Evolutionary conservation across 2,329 filamentous ascomycete genomes (phyloP).

Genomic region (Hymenoscyphus salicellus): DNA sequence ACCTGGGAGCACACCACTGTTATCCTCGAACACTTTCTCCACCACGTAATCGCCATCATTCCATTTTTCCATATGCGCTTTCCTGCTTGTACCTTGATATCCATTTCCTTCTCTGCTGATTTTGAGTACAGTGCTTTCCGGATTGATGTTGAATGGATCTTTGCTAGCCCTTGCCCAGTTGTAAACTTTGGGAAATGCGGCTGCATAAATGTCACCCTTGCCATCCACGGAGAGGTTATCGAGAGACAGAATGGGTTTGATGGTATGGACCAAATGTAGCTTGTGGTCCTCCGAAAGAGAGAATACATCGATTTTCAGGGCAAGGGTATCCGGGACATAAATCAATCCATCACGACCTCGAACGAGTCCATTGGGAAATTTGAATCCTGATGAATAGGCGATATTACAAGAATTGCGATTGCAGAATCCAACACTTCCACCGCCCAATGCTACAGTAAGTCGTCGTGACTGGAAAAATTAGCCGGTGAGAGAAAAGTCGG

Average conservation of each 20-base stretch:
- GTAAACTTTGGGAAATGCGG: conserved; percentile 33
- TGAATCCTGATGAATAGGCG: conserved; percentile 25
- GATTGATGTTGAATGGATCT: conserved; percentile 24
- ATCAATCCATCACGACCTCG: conserved; percentile 35
- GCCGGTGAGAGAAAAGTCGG: too few species aligned
- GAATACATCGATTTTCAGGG: conserved; percentile 30
- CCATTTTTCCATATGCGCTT: conserved; percentile 1
- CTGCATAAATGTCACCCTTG: conserved; percentile 38
- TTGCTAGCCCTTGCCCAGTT: conserved; percentile 25
- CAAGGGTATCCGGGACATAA: conserved; percentile 35
- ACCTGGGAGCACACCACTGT: conserved; percentile 30
- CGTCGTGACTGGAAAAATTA: conserved; percentile 25
- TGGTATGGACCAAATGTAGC: conserved; percentile 26
- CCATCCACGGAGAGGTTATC: conserved; percentile 40
- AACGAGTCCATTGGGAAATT: conserved; percentile 37
- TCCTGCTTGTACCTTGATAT: conserved; percentile 7
- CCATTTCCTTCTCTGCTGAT: conserved; percentile 26
- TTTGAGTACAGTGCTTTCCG: conserved; percentile 29
- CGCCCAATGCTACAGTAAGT: conserved; percentile 32
- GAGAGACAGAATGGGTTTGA: conserved; percentile 33
- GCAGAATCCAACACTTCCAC: conserved; percentile 36
- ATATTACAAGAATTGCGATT: conserved; percentile 29
- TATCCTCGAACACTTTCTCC: conserved; percentile 38
- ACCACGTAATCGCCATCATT: conserved; percentile 25
- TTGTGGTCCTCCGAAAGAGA: conserved; percentile 20